phyloP scores from a whole-genome alignment of 2,329 filamentous ascomycete genomes.

The Dissoconium aciculare region DNA sequence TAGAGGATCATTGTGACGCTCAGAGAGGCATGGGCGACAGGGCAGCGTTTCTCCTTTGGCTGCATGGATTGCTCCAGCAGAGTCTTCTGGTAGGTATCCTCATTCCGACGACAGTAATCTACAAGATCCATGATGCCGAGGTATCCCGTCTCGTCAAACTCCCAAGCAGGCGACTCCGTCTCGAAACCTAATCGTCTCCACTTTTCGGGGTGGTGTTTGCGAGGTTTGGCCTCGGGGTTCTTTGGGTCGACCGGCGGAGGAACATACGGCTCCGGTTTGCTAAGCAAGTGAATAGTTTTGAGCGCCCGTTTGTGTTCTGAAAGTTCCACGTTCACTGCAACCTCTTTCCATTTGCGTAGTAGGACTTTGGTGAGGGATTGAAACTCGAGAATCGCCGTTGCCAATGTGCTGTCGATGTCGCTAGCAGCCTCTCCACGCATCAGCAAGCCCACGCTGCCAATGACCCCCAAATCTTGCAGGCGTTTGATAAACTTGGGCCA shows the following conservation, averaged over 20 bases:
- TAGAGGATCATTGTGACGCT: slow-evolving; percentile 78
- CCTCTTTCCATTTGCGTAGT: slow-evolving; percentile 31
- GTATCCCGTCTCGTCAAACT: slow-evolving; percentile 77
- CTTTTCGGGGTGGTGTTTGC: slow-evolving; percentile 71
- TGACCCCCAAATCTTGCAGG: slow-evolving; percentile 81
- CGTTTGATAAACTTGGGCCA: slow-evolving; percentile 94
- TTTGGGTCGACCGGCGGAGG: slow-evolving; percentile 17
- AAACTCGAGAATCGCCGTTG: slow-evolving; percentile 81
- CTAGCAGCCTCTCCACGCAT: slow-evolving; percentile 91
- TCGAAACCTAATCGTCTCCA: slow-evolving; percentile 89
- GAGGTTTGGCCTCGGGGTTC: slow-evolving; percentile 22
- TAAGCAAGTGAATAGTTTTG: slow-evolving; percentile 62
- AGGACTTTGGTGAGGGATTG: slow-evolving; percentile 81
- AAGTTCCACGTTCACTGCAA: slow-evolving; percentile 69
- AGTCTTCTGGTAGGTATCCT: slow-evolving; percentile 84
- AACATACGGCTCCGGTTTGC: slow-evolving; percentile 41
- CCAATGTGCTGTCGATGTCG: slow-evolving; percentile 76
- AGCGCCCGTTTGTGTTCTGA: slow-evolving; percentile 77
- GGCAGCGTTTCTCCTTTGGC: slow-evolving; percentile 59
- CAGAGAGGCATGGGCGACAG: slow-evolving; percentile 72
- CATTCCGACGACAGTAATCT: slow-evolving; percentile 81
- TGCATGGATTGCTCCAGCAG: slow-evolving; percentile 73
- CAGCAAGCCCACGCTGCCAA: slow-evolving; percentile 73
- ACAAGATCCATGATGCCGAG: slow-evolving; percentile 95
- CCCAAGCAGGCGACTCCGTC: slow-evolving; percentile 68